These are phyloP conservation scores for Noccaea bulbosa DNA, from an alignment of 345 rosid genomes.

Conservation along the genomic window DNA sequence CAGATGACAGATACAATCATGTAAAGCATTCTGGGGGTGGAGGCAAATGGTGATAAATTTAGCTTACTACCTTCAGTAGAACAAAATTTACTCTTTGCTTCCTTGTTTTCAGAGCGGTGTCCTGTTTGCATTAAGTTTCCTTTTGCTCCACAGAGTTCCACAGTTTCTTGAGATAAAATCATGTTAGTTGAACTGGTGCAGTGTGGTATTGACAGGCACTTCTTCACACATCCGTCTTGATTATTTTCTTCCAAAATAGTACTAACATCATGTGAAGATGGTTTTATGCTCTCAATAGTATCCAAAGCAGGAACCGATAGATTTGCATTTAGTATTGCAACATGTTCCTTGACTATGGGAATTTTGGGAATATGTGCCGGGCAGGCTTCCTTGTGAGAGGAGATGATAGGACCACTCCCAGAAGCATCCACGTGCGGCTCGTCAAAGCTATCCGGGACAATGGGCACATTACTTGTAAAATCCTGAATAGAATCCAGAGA, in stretches of 20 bases:
- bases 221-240: conserved; percentile 38
- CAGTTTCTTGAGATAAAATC: conserved; percentile 29
- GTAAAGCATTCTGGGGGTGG: conserved; percentile 24
- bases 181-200: conserved; percentile 34
- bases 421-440: conserved; percentile 43
- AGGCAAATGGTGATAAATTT: conserved; percentile 24
- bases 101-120: conserved; percentile 35
- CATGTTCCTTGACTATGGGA: conserved; percentile 22
- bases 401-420: conserved; percentile 32
- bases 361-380: conserved; percentile 36
- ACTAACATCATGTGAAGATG: conserved; percentile 42
- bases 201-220: conserved; percentile 38
- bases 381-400: conserved; percentile 41
- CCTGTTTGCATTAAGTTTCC: conserved; percentile 30
- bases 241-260: conserved; percentile 32
- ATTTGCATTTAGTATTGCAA: conserved; percentile 29
- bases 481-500: conserved; percentile 43
- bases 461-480: conserved; percentile 39
- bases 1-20: conserved; percentile 11
- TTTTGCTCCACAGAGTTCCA: conserved; percentile 32
- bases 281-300: conserved; percentile 33
- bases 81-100: conserved; percentile 33
- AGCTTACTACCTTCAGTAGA: conserved; percentile 49
- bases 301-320: conserved; percentile 40
- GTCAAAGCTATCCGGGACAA: conserved; percentile 59